Evolutionary conservation across 192 early-diverging fungal species (phyloP), one percentile per base, ranked within the genome.

Genomic region (Irineochytrium annulatum): DNA sequence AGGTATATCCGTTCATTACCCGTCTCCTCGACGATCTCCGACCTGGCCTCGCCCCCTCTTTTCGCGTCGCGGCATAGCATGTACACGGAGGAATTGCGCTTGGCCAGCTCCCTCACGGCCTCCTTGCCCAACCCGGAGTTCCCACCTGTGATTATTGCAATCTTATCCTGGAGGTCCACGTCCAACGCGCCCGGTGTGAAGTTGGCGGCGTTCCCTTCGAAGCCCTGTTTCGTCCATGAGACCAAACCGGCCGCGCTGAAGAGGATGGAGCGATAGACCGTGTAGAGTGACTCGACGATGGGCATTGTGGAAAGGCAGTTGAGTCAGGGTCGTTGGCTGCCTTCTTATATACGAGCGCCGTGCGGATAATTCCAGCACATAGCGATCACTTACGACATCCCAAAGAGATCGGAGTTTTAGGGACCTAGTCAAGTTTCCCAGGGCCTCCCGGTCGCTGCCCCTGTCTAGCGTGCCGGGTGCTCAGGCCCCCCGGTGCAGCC

Each of bases 131-230:
- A 52, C 1, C 60, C 60, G n/a, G n/a, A 27, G 60, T 53, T 65
- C 48, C 48, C 59, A 20, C 56, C 59, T 3, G 48, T 65, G n/a
- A 63, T 35, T 16, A 46, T 30, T 22, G 48, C 46, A 29, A n/a
- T 16, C 24, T 53, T 62, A 14, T 17, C 52, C 0, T 31, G 11
- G 3, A 39, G 13, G 34, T 54, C 34, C 24, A 39, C 52, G 51
- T 53, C 48, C 16, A 62, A 30, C 14, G 60, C 49, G 14, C 31
- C 32, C 31, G 24, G 16, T 3, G 48, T 54, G 60, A 62, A 62
- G 0, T 16, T 11, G 0, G 11, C 6, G n/a, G 24, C 2, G 33
- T 20, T 26, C 34, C 27, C 22, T 22, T 33, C 48, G 28, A 53
- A 62, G 48, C 60, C 60, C 1, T 19, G 34, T 6, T 32, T 30